Conservation (phyloP, 1,139 yeast genomes). For the Taiozyma sp. region DNA sequence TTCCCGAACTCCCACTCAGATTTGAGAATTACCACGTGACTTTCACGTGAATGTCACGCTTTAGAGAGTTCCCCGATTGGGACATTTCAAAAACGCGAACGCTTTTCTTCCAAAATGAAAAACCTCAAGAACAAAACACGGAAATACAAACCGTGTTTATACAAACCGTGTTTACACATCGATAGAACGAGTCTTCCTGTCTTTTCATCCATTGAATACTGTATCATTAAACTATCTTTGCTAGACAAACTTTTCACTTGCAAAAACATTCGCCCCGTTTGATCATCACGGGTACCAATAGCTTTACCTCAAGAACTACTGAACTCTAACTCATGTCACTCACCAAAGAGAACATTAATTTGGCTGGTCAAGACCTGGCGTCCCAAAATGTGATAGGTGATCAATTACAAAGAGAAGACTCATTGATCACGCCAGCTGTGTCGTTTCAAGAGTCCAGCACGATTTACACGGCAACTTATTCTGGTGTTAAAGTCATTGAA, state of each 20-base stretch:
- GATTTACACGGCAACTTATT: constrained; percentile 56
- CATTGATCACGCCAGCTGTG: constrained; percentile 2
- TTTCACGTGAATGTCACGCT: background rate
- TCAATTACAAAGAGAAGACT: constrained; percentile 4
- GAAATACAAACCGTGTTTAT: background rate
- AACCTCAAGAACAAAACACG: background rate
- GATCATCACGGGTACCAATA: background rate
- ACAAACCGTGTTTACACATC: background rate
- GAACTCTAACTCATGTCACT: background rate
- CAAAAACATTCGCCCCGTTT: background rate
- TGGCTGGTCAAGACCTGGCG: background rate
- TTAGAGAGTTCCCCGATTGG: background rate
- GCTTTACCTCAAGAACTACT: background rate
- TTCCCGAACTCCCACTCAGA: too few species aligned
- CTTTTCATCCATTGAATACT: background rate
- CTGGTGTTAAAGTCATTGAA: constrained; percentile 66
- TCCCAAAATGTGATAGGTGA: background rate
- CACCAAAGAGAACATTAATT: background rate
- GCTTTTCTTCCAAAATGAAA: background rate
- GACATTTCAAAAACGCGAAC: background rate
- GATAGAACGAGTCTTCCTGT: background rate
- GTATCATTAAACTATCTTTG: background rate
- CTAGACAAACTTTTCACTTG: background rate
- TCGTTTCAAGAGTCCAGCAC: constrained; percentile 17
- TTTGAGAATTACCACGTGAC: background rate